phyloP scores from a whole-genome alignment of 805 yeast genomes.

The Sugiyamaella boreocaroliniensis region DNA sequence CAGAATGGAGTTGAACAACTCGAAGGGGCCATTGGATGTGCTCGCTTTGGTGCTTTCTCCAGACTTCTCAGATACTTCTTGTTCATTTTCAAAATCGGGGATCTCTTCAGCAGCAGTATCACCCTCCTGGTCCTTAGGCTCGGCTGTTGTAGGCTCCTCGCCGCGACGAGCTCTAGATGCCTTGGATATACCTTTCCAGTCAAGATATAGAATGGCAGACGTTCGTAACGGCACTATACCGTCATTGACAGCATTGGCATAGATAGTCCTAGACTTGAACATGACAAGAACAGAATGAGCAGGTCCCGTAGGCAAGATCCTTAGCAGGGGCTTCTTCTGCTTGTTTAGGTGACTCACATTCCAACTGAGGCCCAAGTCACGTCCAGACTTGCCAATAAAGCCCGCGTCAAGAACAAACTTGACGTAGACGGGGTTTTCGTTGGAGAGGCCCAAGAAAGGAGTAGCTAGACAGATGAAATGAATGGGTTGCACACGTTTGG shows the following conservation, averaged over 20 bases:
- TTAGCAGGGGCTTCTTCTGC: conserved; percentile 54
- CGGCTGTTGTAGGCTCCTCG: neutral
- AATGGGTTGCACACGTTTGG: conserved; percentile 51
- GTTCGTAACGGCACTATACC: conserved; percentile 95
- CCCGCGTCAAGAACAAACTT: conserved; percentile 83
- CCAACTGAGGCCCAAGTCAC: conserved; percentile 69
- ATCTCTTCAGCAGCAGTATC: neutral
- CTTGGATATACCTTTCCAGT: conserved; percentile 66
- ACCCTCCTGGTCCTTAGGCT: neutral
- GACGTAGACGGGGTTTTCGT: conserved; percentile 82
- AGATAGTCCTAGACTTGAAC: conserved; percentile 68
- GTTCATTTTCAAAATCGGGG: neutral
- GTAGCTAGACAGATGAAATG: conserved; percentile 81
- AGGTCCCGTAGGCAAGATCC: conserved; percentile 69
- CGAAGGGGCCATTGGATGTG: conserved; percentile 5
- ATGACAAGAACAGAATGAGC: conserved; percentile 55
- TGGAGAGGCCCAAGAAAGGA: conserved; percentile 80
- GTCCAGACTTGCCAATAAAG: conserved; percentile 86
- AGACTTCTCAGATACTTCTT: neutral
- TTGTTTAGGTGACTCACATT: conserved; percentile 23
- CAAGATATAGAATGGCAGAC: conserved; percentile 75
- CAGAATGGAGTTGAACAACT: conserved; percentile 18
- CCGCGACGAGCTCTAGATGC: conserved; percentile 32
- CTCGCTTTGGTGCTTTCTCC: neutral
- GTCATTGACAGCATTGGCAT: conserved; percentile 87